phyloP scores from a whole-genome alignment of 2,329 filamentous ascomycete genomes.

The Fusarium continuum region DNA sequence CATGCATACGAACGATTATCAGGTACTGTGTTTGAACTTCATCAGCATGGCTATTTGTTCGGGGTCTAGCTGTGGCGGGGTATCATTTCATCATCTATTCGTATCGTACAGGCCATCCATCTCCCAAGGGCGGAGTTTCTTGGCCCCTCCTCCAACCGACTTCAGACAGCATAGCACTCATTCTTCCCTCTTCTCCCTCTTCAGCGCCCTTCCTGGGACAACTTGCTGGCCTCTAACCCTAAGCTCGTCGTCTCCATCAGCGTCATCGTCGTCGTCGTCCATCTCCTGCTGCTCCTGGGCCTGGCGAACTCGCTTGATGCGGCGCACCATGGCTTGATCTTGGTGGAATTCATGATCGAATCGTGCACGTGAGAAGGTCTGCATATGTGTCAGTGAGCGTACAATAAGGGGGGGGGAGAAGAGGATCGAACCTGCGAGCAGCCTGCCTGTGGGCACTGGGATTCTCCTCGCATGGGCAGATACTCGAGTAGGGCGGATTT shows the following conservation, averaged over 20 bases:
- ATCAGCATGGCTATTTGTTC: not conserved
- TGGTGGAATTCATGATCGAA: constrained; percentile 61
- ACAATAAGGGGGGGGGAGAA: not conserved
- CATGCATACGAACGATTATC: too few species aligned
- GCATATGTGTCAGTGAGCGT: not conserved
- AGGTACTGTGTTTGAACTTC: too few species aligned
- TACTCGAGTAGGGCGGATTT: constrained; percentile 68
- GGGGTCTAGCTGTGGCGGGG: constrained; percentile 13
- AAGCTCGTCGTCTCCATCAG: constrained; percentile 39
- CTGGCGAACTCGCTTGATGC: constrained; percentile 64
- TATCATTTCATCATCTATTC: constrained; percentile 35
- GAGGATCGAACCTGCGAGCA: constrained; percentile 69
- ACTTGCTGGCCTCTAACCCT: constrained; percentile 39
- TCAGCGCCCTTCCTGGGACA: constrained; percentile 33
- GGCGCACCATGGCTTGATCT: constrained; percentile 65
- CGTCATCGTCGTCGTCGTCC: constrained; percentile 42
- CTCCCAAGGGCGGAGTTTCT: not conserved
- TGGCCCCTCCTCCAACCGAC: not conserved
- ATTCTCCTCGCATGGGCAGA: constrained; percentile 54
- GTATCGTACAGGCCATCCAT: constrained; percentile 17
- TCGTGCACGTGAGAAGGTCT: constrained; percentile 57
- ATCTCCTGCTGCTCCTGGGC: constrained; percentile 55
- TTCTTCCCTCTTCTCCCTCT: constrained; percentile 34
- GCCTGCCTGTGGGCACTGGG: constrained; percentile 71
- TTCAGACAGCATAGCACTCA: not conserved